phyloP scores from a whole-genome alignment of 2,329 filamentous ascomycete genomes.

The Paraphoma sp. region DNA sequence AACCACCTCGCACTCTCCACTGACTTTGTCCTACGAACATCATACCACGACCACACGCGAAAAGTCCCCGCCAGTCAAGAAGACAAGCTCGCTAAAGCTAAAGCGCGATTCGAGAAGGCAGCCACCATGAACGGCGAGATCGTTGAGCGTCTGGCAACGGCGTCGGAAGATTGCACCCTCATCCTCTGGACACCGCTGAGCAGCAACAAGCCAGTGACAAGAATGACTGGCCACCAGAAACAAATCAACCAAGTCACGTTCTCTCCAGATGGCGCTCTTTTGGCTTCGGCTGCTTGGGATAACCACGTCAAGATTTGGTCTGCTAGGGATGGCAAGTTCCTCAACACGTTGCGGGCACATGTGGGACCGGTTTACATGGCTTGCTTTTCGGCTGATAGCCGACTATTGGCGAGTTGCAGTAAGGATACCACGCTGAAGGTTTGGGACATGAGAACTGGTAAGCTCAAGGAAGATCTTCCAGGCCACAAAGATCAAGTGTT shows the following conservation, averaged over 20 bases:
- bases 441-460: slow-evolving; percentile 88
- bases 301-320: slow-evolving; percentile 96
- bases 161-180: slow-evolving; percentile 95
- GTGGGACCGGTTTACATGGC: slow-evolving; percentile 92
- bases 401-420: slow-evolving; percentile 84
- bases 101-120: slow-evolving; percentile 83
- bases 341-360: slow-evolving; percentile 87
- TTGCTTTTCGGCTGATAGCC: slow-evolving; percentile 88
- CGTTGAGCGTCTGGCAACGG: slow-evolving; percentile 85
- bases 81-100: slow-evolving; percentile 76
- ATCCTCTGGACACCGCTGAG: slow-evolving; percentile 86
- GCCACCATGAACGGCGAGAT: slow-evolving; percentile 77
- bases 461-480: slow-evolving; percentile 81
- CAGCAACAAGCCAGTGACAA: slow-evolving; percentile 82
- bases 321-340: slow-evolving; percentile 76
- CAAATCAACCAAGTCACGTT: slow-evolving; percentile 96
- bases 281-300: slow-evolving; percentile 90
- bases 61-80: slow-evolving; percentile 72
- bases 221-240: slow-evolving; percentile 93
- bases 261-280: slow-evolving; percentile 84
- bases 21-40: slow-evolving; percentile 85
- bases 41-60: slow-evolving; percentile 81
- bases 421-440: slow-evolving; percentile 95
- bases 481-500: slow-evolving; percentile 94
- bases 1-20: slow-evolving; percentile 95